Evolutionary conservation across 2,329 filamentous ascomycete genomes (phyloP), one percentile per base, ranked within the genome.

Genomic region (Berkeleyomyces rouxiae): DNA sequence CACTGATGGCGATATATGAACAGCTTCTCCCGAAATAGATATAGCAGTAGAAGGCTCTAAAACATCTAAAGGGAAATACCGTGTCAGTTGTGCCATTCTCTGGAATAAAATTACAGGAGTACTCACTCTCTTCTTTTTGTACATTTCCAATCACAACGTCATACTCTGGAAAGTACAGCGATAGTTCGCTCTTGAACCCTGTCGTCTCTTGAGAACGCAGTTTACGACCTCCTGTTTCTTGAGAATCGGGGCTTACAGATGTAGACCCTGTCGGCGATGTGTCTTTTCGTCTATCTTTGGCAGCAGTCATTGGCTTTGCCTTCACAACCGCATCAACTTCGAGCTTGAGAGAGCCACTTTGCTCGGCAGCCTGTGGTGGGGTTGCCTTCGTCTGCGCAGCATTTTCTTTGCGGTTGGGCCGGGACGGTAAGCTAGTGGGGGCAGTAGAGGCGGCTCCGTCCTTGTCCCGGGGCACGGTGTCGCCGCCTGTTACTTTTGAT

Each of bases 131-230:
- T 73, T 91, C 86, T 68, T 86, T 86, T 46, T 85, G 82, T 66
- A 89, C 85, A 70, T 95, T 88, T 66, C 88, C 90, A 74, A 97
- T 90, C 67, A 96, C 82, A 71, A 95, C 89, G 73, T 96, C 91
- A 73, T 96, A 97, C 70, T 95, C 91, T 61, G 88, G 85, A 70
- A 97, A 96, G 74, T 96, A 97, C 58, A 84, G 82, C 44, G 90
- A 86, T 65, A 97, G 79, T 70, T 96, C 91, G 74, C 90, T 96
- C 78, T 95, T 96, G 74, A 90, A 86, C 68, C 89, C 81, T 60
- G 86, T 86, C 9, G 86, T 87, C 69, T 95, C 90, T 69, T 95
- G 88, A 61, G 90, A 95, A 66, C 92, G 83, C 71, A 96, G 77
- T 71, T 90, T 92, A 69, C 81, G 80, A 67, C 91, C 84, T 67